These are phyloP conservation scores for Cornus suecica DNA, from an alignment of 148 eudicot species.

Conservation along the genomic window DNA sequence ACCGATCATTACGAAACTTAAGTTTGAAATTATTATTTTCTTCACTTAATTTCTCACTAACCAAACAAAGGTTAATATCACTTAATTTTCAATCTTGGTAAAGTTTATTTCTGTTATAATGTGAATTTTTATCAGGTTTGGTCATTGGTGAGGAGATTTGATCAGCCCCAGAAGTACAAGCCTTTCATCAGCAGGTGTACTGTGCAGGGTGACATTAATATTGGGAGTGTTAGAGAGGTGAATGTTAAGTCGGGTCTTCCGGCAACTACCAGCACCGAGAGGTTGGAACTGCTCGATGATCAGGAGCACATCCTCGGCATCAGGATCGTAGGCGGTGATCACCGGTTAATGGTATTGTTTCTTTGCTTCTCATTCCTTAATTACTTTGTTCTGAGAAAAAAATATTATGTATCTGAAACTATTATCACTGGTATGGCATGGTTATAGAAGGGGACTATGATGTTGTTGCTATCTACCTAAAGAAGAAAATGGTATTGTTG, in stretches of 20 bases:
- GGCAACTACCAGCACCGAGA: slow-evolving; percentile 67
- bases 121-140: slow-evolving; percentile 36
- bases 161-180: slow-evolving; percentile 68
- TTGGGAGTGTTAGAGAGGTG: slow-evolving; percentile 65
- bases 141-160: slow-evolving; percentile 65
- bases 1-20: neutral
- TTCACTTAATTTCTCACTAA: neutral
- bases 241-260: slow-evolving; percentile 68
- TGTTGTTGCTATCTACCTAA: neutral
- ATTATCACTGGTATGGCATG: neutral
- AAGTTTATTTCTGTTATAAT: neutral
- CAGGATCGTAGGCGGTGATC: slow-evolving; percentile 60
- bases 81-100: neutral
- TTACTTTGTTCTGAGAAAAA: neutral
- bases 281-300: slow-evolving; percentile 56
- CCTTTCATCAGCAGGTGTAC: slow-evolving; percentile 61
- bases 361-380: neutral
- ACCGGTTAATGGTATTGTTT: slow-evolving; percentile 43
- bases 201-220: slow-evolving; percentile 47
- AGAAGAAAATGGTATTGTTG: neutral
- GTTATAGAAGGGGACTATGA: neutral
- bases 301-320: slow-evolving; percentile 57
- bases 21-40: neutral
- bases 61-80: neutral
- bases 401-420: neutral